These are phyloP conservation scores for Pyrenophora seminiperda DNA, from an alignment of 2,329 filamentous ascomycete species.

Conservation along the genomic window DNA sequence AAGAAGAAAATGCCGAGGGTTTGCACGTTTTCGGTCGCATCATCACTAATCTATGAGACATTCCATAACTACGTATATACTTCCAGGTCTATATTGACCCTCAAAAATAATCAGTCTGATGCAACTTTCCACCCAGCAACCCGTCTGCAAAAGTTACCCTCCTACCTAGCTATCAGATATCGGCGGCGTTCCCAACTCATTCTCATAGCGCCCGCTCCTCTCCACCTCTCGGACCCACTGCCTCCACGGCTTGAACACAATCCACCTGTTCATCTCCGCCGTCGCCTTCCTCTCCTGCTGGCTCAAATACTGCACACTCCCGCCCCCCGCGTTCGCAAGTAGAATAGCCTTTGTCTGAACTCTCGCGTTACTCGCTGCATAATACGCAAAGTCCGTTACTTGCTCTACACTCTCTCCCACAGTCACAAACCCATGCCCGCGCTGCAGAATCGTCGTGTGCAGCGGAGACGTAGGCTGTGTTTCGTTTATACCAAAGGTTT, in stretches of 20 bases:
- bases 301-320: slow-evolving; percentile 35
- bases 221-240: slow-evolving; percentile 49
- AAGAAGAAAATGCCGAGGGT: no score
- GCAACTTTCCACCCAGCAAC: no score
- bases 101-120: no score
- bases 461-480: slow-evolving; percentile 27
- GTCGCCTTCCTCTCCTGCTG: slow-evolving; percentile 43
- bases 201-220: slow-evolving; percentile 39
- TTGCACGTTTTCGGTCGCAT: no score
- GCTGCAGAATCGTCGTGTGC: slow-evolving; percentile 42
- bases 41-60: no score
- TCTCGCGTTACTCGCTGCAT: slow-evolving; percentile 41
- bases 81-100: no score
- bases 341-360: slow-evolving; percentile 45
- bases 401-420: slow-evolving; percentile 43
- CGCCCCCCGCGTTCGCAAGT: slow-evolving; percentile 23
- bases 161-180: neutral
- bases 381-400: slow-evolving; percentile 48
- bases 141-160: no score
- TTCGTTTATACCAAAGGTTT: slow-evolving; percentile 24
- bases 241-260: slow-evolving; percentile 46
- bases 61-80: no score
- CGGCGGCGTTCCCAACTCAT: slow-evolving; percentile 32
- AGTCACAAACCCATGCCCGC: slow-evolving; percentile 51
- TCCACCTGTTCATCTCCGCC: slow-evolving; percentile 39